Base-by-base conservation (phyloP, 257 asterid species). In the Ligustrum vulgare region DNA sequence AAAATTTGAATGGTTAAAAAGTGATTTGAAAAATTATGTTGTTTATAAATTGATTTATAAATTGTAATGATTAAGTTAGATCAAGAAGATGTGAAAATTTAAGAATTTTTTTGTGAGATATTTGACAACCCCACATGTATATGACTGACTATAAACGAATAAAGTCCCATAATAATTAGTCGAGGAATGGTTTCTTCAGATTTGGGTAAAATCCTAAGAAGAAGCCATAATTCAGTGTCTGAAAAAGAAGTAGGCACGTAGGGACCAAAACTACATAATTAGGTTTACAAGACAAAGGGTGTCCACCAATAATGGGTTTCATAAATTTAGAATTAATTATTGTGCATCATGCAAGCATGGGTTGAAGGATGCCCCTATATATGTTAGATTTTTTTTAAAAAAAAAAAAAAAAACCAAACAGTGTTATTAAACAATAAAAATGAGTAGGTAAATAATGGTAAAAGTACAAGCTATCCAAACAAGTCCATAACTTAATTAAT, bases 141-240 rank as follows among this genome's bases (percentile, higher is more conserved):
- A 43, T 43, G 62, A 16, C 18, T 43, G 62, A 16, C 18, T 54
- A 22, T 2, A n/a, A 6, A 54, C 28, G 31, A n/a, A 54, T 20
- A 54, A 54, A 6, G 63, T 54, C 31, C 63, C 25, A 54, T 54
- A 54, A 54, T 54, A 54, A 51, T 51, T n/a, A 51, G 62, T 67
- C 69, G 37, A 73, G 2, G 73, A 80, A 81, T 20, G 70, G 18
- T 69, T 71, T 74, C 67, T 77, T 68, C 70, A 83, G 69, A 58
- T 80, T 79, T 66, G 80, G 82, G 78, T 60, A 79, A 78, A 47
- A 80, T 71, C 80, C 81, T 78, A 60, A 22, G 67, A 54, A 84
- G 82, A 81, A 77, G 75, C 89, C 88, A 84, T 84, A 72, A 70
- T 43, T 34, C 47, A 34, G 33, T 82, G 89, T 86, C 88, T 85